phyloP scores from a whole-genome alignment of 371 early-diverging fungal species.

The Basidiobolus meristosporus region DNA sequence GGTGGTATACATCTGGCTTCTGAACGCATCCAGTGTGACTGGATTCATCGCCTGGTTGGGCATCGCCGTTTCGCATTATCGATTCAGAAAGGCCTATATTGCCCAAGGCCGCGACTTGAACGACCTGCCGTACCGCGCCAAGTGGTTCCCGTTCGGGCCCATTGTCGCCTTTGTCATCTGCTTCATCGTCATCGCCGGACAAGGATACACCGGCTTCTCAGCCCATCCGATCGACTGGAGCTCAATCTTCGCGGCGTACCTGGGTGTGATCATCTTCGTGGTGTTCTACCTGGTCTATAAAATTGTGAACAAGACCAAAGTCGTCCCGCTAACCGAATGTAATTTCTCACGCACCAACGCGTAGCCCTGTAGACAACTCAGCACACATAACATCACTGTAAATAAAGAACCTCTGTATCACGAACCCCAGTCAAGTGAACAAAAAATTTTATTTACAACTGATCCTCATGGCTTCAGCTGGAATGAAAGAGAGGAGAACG shows the following conservation, averaged over 20 bases:
- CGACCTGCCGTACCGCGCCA: slow-evolving; percentile 52
- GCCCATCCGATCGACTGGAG: slow-evolving; percentile 8
- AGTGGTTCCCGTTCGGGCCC: slow-evolving; percentile 48
- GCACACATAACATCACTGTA: too few species aligned
- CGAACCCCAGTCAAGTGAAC: too few species aligned
- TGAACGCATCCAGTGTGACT: slow-evolving; percentile 46
- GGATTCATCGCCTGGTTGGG: slow-evolving; percentile 70
- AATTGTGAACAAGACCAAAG: slow-evolving; percentile 14
- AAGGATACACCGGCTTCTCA: slow-evolving; percentile 13
- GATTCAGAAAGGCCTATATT: slow-evolving; percentile 59
- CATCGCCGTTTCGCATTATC: slow-evolving; percentile 55
- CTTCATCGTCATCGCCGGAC: slow-evolving; percentile 38
- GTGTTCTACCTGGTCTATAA: slow-evolving; percentile 30
- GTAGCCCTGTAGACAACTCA: too few species aligned
- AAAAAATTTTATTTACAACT: too few species aligned
- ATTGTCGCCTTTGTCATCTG: slow-evolving; percentile 38
- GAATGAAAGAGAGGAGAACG: too few species aligned
- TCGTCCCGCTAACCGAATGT: slow-evolving; percentile 28
- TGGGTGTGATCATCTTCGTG: slow-evolving; percentile 26
- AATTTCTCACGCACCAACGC: slow-evolving; percentile 13
- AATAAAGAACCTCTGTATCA: too few species aligned
- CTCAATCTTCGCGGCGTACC: slow-evolving; percentile 10
- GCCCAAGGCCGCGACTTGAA: slow-evolving; percentile 38
- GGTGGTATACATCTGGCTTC: slow-evolving; percentile 49
- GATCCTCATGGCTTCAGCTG: too few species aligned